These are phyloP conservation scores for Pythium vanterpoolii DNA, from an alignment of 352 stramenopile genomes.

Conservation along the genomic window DNA sequence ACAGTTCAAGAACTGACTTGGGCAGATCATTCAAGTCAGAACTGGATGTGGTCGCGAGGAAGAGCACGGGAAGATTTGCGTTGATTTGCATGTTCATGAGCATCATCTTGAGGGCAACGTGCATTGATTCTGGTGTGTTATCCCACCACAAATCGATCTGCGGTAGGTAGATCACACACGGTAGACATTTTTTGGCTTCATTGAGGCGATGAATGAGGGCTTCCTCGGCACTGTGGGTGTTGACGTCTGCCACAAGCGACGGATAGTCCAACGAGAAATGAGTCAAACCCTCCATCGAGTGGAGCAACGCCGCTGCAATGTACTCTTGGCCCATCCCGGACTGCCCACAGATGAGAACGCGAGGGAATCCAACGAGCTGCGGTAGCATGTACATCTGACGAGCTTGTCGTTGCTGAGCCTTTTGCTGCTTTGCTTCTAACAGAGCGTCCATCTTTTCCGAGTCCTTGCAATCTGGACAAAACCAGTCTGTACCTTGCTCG, in stretches of 20 bases:
- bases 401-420: constrained; percentile 17
- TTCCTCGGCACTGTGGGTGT: constrained; percentile 66
- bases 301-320: constrained; percentile 57
- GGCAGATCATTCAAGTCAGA: constrained; percentile 34
- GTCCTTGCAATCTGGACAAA: constrained; percentile 50
- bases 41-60: constrained; percentile 67
- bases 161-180: constrained; percentile 78
- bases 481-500: constrained; percentile 33
- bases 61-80: constrained; percentile 66
- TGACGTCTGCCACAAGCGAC: constrained; percentile 64
- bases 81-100: constrained; percentile 68
- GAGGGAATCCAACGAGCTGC: constrained; percentile 56
- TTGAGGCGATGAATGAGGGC: constrained; percentile 67
- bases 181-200: constrained; percentile 73
- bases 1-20: constrained; percentile 51
- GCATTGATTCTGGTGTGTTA: constrained; percentile 70
- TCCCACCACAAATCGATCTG: constrained; percentile 77
- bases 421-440: constrained; percentile 20
- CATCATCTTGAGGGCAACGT: constrained; percentile 78
- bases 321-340: constrained; percentile 73
- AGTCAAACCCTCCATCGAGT: constrained; percentile 70
- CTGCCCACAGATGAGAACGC: constrained; percentile 59
- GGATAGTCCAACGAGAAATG: constrained; percentile 83
- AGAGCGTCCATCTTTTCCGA: constrained; percentile 25
- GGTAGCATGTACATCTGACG: constrained; percentile 37